A percentile compares a stretch with the other conserved stretches of the same genome.
Evolutionary conservation across 768 basidiomycete species (phyloP).

Genomic region (Pholiota molesta): DNA sequence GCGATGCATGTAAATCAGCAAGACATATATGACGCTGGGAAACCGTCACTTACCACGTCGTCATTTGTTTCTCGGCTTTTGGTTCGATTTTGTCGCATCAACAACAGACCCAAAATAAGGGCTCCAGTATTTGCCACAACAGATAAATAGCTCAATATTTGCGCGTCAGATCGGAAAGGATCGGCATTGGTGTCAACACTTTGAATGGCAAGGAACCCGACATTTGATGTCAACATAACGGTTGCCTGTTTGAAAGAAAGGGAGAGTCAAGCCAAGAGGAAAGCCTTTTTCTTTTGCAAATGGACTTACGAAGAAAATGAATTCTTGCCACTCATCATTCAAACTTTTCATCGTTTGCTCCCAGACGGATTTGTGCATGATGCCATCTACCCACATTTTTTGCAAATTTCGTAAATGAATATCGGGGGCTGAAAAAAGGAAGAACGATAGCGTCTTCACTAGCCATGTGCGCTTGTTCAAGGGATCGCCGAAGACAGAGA

Average conservation of each 20-base stretch:
- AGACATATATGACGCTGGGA: slow-evolving; percentile 11
- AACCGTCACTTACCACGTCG: slow-evolving; percentile 37
- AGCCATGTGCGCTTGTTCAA: slow-evolving; percentile 34
- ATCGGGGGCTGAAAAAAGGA: slow-evolving; percentile 53
- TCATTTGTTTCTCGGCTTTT: slow-evolving; percentile 36
- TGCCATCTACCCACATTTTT: slow-evolving; percentile 50
- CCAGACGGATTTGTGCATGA: slow-evolving; percentile 46
- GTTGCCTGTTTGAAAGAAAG: slow-evolving; percentile 41
- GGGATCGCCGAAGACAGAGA: slow-evolving; percentile 39
- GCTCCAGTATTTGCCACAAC: slow-evolving; percentile 49
- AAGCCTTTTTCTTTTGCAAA: too few relatives aligned
- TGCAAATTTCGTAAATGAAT: slow-evolving; percentile 47
- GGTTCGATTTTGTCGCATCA: slow-evolving; percentile 46
- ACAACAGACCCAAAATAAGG: slow-evolving; percentile 48
- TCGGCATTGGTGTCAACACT: slow-evolving; percentile 33
- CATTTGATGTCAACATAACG: slow-evolving; percentile 60
- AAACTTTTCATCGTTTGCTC: slow-evolving; percentile 44
- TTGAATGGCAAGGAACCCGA: slow-evolving; percentile 61
- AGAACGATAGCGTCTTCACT: slow-evolving; percentile 39
- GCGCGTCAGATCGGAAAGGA: slow-evolving; percentile 39
- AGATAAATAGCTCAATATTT: slow-evolving; percentile 55
- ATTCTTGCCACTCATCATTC: slow-evolving; percentile 52
- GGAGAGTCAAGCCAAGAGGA: background rate
- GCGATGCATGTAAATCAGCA: background rate
- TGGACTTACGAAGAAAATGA: slow-evolving; percentile 52